Conservation (phyloP, 2,329 filamentous ascomycete genomes). For the Fusarium sp. region DNA sequence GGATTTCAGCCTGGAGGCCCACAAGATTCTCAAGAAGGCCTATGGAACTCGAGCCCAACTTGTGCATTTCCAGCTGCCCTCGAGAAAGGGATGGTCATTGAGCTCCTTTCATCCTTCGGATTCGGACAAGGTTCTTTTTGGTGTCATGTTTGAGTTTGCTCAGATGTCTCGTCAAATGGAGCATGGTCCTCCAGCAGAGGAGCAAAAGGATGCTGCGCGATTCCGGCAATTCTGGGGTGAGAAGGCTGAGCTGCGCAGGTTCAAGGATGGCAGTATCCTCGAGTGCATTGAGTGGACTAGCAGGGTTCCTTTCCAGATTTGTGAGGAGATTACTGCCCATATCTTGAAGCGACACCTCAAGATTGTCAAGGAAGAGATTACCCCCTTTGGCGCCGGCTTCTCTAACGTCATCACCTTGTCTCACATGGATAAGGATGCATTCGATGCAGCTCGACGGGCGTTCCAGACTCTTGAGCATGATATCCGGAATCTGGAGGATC, state of each 20-base stretch:
- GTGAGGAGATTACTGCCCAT: slow-evolving; percentile 80
- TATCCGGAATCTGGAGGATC: slow-evolving; percentile 76
- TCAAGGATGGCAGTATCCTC: slow-evolving; percentile 92
- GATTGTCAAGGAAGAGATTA: slow-evolving; percentile 61
- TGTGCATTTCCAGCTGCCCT: slow-evolving; percentile 63
- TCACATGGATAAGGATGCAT: slow-evolving; percentile 62
- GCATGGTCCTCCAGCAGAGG: slow-evolving; percentile 84
- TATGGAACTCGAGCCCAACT: slow-evolving; percentile 76
- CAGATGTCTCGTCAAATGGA: slow-evolving; percentile 81
- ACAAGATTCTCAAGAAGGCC: slow-evolving; percentile 71
- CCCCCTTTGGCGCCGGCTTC: slow-evolving; percentile 60
- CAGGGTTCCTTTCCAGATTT: slow-evolving; percentile 68
- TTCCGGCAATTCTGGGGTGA: slow-evolving; percentile 96
- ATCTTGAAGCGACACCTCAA: slow-evolving; percentile 74
- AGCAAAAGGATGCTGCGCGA: slow-evolving; percentile 78
- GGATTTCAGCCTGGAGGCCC: slow-evolving; percentile 64
- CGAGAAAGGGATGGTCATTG: slow-evolving; percentile 46
- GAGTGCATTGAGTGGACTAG: slow-evolving; percentile 89
- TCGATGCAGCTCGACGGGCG: slow-evolving; percentile 72
- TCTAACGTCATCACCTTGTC: slow-evolving; percentile 57
- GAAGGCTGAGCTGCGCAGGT: slow-evolving; percentile 89
- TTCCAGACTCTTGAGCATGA: slow-evolving; percentile 79
- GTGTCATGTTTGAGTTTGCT: slow-evolving; percentile 74
- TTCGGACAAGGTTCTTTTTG: slow-evolving; percentile 62
- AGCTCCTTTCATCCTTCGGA: slow-evolving; percentile 30